Conservation (phyloP, 495 filamentous ascomycete species). For the Neurospora sp. region DNA sequence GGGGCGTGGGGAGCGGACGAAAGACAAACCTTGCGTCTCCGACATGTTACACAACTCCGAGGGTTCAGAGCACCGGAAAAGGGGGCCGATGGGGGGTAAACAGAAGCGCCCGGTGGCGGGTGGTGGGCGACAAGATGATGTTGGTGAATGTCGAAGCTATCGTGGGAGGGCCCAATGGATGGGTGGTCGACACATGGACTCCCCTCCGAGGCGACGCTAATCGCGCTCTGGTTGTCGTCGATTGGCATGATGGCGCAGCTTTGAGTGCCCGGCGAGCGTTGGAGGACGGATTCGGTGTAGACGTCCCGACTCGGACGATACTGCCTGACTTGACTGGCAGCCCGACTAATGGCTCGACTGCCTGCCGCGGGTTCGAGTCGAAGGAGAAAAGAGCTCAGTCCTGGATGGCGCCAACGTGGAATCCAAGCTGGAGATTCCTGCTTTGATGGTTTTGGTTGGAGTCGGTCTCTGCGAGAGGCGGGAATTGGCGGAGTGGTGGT, state of each 20-base stretch:
- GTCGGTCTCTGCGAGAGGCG: not conserved
- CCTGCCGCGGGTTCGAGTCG: not conserved
- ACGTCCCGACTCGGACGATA: not conserved
- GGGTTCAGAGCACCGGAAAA: constrained; percentile 41
- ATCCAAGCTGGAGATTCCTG: not conserved
- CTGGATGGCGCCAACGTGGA: not conserved
- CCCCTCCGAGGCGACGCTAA: constrained; percentile 2
- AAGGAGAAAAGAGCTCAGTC: not conserved
- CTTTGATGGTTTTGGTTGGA: not conserved
- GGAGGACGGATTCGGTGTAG: not conserved
- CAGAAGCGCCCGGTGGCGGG: constrained; percentile 54
- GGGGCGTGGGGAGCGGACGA: not conserved
- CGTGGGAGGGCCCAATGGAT: constrained; percentile 7
- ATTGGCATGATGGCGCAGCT: constrained; percentile 4
- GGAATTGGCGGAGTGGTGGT: not conserved
- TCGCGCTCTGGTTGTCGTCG: constrained; percentile 4
- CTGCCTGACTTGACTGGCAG: not conserved
- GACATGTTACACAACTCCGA: constrained; percentile 75
- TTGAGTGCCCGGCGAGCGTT: not conserved
- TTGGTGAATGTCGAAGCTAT: constrained; percentile 49
- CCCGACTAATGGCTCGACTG: not conserved
- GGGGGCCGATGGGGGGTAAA: constrained; percentile 31
- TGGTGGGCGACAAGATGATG: constrained; percentile 50
- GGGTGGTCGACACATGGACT: constrained; percentile 9
- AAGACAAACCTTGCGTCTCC: constrained; percentile 60